These are phyloP conservation scores for Excoecaria agallocha DNA, from an alignment of 345 rosid genomes.

Conservation along the genomic window DNA sequence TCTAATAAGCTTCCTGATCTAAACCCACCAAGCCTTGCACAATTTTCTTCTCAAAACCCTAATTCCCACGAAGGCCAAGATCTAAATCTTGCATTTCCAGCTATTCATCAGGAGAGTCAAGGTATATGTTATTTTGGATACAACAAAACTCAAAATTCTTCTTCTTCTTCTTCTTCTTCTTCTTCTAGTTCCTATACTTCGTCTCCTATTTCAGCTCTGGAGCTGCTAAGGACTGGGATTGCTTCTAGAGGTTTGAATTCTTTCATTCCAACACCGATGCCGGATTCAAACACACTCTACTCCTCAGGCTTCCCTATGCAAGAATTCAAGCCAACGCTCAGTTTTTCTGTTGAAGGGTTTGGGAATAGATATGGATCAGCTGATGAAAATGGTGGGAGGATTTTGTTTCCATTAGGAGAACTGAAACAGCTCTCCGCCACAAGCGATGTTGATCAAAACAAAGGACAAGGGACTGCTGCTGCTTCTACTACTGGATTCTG, in stretches of 20 bases:
- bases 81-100: conserved; percentile 45
- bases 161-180: conserved; percentile 19
- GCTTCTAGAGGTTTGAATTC: conserved; percentile 35
- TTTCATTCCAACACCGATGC: conserved; percentile 36
- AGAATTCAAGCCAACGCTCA: conserved; percentile 45
- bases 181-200: conserved; percentile 11
- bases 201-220: conserved; percentile 39
- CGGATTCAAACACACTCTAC: conserved; percentile 33
- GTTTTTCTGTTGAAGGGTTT: conserved; percentile 44
- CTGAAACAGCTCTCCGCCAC: conserved; percentile 33
- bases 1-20: conserved; percentile 46
- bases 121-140: conserved; percentile 18
- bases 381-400: conserved; percentile 42
- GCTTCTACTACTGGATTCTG: conserved; percentile 17
- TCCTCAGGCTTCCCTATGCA: conserved; percentile 41
- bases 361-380: conserved; percentile 31
- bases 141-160: conserved; percentile 13
- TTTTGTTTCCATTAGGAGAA: conserved; percentile 47
- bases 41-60: conserved; percentile 42
- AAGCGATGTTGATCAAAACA: conserved; percentile 38
- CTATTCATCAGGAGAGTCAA: conserved; percentile 31
- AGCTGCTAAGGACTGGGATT: conserved; percentile 45
- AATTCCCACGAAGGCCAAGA: conserved; percentile 39
- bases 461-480: conserved; percentile 32
- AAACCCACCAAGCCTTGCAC: conserved; percentile 44